These are phyloP conservation scores for Kwoniella dejecticola DNA, from an alignment of 768 basidiomycete species.

Conservation along the genomic window DNA sequence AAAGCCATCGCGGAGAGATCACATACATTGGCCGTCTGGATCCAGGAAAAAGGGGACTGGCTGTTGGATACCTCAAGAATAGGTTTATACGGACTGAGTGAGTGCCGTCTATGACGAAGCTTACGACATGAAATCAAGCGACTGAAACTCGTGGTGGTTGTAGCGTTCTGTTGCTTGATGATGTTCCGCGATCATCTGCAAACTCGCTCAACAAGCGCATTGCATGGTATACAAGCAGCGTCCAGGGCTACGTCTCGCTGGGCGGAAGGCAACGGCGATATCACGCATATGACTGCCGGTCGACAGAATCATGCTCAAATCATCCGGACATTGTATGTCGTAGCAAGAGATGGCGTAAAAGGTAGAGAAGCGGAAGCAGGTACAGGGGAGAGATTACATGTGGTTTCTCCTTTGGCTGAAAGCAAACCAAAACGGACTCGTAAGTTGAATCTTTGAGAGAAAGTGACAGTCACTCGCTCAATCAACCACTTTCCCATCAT, in stretches of 20 bases:
- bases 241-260: neutral
- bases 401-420: neutral
- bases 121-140: neutral
- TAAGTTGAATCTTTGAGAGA: neutral
- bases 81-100: conserved; percentile 3
- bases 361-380: neutral
- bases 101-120: neutral
- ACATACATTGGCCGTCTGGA: neutral
- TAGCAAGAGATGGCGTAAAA: neutral
- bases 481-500: too few species aligned
- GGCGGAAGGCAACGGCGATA: neutral
- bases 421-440: neutral
- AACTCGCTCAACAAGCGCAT: neutral
- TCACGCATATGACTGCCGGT: neutral
- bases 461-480: too few species aligned
- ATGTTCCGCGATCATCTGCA: conserved; percentile 4
- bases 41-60: conserved; percentile 1
- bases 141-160: too few species aligned
- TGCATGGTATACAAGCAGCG: neutral
- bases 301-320: conserved; percentile 2
- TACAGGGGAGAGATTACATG: conserved; percentile 3
- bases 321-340: neutral
- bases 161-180: conserved; percentile 7
- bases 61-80: conserved; percentile 1
- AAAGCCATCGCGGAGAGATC: neutral